These are phyloP conservation scores for Psophocarpus tetragonolobus DNA, from an alignment of 306 rosid species.

Conservation along the genomic window DNA sequence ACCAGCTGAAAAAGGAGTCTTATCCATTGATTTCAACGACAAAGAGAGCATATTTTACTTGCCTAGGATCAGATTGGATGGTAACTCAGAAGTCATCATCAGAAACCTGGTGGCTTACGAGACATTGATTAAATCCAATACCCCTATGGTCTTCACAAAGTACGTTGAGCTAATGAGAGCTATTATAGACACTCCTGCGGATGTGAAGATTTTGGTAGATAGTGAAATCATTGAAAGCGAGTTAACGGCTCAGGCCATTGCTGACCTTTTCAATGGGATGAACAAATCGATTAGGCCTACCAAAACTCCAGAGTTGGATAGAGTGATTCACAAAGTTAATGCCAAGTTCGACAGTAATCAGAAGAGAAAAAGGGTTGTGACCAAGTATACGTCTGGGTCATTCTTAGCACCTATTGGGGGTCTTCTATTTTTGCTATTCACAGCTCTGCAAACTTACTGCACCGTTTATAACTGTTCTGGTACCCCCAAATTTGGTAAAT, in stretches of 20 bases:
- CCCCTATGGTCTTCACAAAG: not conserved
- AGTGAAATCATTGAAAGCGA: not conserved
- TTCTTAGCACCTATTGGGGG: not conserved
- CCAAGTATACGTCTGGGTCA: not conserved
- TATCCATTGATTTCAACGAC: not conserved
- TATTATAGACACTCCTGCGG: not conserved
- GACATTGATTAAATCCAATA: not conserved
- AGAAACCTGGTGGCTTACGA: constrained; percentile 41
- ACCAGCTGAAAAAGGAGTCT: not conserved
- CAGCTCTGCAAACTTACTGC: not conserved
- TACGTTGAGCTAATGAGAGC: constrained; percentile 39
- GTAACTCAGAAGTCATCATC: not conserved
- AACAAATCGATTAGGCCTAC: constrained; percentile 2
- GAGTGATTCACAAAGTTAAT: not conserved
- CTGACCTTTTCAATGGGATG: constrained; percentile 25
- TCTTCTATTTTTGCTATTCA: not conserved
- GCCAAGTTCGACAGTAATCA: not conserved
- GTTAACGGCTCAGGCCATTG: not conserved
- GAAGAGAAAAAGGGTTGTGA: not conserved
- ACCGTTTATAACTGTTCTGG: constrained; percentile 2
- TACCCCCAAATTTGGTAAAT: not conserved
- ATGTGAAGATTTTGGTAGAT: constrained; percentile 25
- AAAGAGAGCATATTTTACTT: not conserved
- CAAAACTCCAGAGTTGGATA: not conserved
- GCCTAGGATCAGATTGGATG: constrained; percentile 7